Evolutionary conservation across 345 rosid genomes (phyloP).

Genomic region (Toxicodendron radicans): DNA sequence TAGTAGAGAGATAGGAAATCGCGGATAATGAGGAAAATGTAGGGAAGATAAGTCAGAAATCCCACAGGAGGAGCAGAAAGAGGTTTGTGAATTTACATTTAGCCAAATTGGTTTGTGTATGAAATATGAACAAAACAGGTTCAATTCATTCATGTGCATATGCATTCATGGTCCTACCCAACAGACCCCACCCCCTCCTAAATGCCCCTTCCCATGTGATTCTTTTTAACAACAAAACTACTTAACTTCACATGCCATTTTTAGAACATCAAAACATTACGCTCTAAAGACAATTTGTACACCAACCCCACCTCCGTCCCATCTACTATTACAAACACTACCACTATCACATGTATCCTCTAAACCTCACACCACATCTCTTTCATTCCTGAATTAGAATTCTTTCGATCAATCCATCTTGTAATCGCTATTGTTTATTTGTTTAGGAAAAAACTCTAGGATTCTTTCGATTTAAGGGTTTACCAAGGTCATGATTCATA

Average conservation of each 20-base stretch:
- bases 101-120: conserved; percentile 24
- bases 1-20: conserved; percentile 19
- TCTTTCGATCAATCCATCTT: no score
- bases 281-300: conserved; percentile 12
- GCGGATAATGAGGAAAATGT: not conserved
- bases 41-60: not conserved
- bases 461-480: no score
- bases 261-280: conserved; percentile 6
- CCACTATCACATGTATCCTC: not conserved
- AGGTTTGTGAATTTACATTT: not conserved
- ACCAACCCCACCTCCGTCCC: not conserved
- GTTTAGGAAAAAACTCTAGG: no score
- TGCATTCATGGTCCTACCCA: conserved; percentile 41
- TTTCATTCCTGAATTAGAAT: no score
- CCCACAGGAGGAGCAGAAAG: conserved; percentile 5
- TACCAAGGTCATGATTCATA: no score
- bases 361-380: no score
- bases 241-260: conserved; percentile 7
- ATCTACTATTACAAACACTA: not conserved
- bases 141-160: conserved; percentile 40
- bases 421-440: no score
- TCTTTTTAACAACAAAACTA: not conserved
- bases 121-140: conserved; percentile 20
- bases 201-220: conserved; percentile 39
- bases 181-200: conserved; percentile 7